Base-by-base conservation (phyloP, 1,284 basidiomycete genomes). In the Tylopilus orsonianus region DNA sequence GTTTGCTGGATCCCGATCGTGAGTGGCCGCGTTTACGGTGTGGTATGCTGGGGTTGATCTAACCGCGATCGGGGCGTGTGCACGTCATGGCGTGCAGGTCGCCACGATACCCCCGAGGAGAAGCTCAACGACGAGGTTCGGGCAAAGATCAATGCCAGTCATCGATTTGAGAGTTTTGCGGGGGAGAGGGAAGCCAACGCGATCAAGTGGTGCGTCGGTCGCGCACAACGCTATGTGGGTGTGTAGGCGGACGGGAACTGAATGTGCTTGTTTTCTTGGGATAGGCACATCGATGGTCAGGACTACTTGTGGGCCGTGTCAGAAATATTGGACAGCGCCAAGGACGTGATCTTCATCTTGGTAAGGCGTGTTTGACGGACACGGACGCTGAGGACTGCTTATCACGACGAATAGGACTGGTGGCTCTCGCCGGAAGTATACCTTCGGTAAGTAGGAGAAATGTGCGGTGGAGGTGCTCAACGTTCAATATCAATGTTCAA, bases 291-390 rank as follows among this genome's bases (percentile, higher is more conserved):
- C 42, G 92, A 94, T 61, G 92, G 93, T 0, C 87, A 92, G 51
- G 91, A 97, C 71, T 97, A 95, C 67, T 90, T 97, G 78, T 96
- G 88, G 80, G 93, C 94, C 0, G 66, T 96, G 26, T 92, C 90
- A 2, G 92, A 94, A 70, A 75, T 95, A 66, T 76, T 97, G 20
- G 92, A 96, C 43, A 80, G 71, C 38, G 85, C 87, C 2, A 74
- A 74, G 53, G 84, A 89, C 62, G 80, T 72, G 34, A 93, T 93
- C 58, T 93, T 93, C 69, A 89, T 89, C 50, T 52, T 85, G 54
- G 85, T 85, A 13, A 54, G 16, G 73, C 48, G n/a, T n/a, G 40
- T 22, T 16, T 26, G 22, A 16, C 4, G 13, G 39, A 38, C 34
- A 10, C 18, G 23, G 5, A 37, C 16, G 27, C 10, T 30, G 29